A percentile compares a stretch with the other conserved stretches of the same genome.
Evolutionary conservation across 108 stramenopile genomes (phyloP).

Genomic region (Nitzschia sp.): DNA sequence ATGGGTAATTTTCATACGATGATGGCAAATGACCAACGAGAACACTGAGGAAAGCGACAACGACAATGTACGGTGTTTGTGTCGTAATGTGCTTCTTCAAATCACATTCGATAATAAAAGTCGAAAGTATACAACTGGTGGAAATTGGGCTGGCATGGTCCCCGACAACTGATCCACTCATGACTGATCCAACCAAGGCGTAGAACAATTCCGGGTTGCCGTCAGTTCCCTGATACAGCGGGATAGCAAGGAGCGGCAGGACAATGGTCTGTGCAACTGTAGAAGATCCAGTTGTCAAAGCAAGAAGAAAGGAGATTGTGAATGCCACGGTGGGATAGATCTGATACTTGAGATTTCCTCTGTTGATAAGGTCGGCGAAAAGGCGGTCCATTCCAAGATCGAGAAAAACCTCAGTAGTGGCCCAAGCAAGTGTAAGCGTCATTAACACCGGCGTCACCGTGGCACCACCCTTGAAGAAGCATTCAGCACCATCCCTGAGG

Average conservation of each 20-base stretch:
- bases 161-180: conserved; percentile 66
- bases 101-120: conserved; percentile 46
- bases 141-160: conserved; percentile 71
- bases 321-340: conserved; percentile 55
- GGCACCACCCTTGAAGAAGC: conserved; percentile 53
- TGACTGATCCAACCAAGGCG: conserved; percentile 40
- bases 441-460: conserved; percentile 47
- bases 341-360: conserved; percentile 21
- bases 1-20: conserved; percentile 7
- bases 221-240: conserved; percentile 17
- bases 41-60: conserved; percentile 23
- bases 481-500: conserved; percentile 40
- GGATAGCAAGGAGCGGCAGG: conserved; percentile 47
- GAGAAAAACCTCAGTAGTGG: conserved; percentile 22
- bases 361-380: conserved; percentile 43
- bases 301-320: conserved; percentile 44
- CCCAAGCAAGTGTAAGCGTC: conserved; percentile 60
- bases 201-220: conserved; percentile 47
- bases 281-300: conserved; percentile 59
- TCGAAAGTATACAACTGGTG: conserved; percentile 66
- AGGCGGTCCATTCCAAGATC: conserved; percentile 49
- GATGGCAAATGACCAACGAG: conserved; percentile 19
- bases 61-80: conserved; percentile 61
- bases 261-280: conserved; percentile 62
- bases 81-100: conserved; percentile 53